A percentile compares a stretch with the other conserved stretches of the same genome.
phyloP scores from a whole-genome alignment of 2,329 filamentous ascomycete genomes.

The Trichoderma asperellum region DNA sequence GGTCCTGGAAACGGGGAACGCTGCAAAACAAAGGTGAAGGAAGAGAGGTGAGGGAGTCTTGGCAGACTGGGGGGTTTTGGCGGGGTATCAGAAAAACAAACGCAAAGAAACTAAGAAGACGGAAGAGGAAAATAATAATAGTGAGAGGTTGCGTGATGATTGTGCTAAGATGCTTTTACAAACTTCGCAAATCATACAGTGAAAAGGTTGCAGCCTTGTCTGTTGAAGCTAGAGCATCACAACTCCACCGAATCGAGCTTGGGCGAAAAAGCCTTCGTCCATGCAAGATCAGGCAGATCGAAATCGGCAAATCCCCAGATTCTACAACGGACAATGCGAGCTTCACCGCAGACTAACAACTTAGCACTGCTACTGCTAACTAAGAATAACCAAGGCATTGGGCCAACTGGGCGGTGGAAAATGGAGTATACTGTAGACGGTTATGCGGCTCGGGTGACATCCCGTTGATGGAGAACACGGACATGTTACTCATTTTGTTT shows the following conservation, averaged over 20 bases:
- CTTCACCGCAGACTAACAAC: not conserved
- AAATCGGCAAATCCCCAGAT: not conserved
- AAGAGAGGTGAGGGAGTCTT: not conserved
- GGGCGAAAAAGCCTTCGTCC: not conserved
- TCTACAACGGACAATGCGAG: not conserved
- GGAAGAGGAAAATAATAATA: not conserved
- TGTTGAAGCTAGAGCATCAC: not conserved
- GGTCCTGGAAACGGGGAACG: not conserved
- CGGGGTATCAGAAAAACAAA: not conserved
- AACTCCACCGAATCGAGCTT: not conserved
- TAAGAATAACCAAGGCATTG: not conserved
- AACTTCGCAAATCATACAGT: no score
- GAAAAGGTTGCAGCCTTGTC: not conserved
- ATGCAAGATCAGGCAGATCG: not conserved
- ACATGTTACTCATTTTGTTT: slow-evolving; percentile 19
- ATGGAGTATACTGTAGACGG: not conserved
- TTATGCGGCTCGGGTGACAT: slow-evolving; percentile 19
- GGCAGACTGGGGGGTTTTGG: not conserved
- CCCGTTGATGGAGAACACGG: slow-evolving; percentile 18
- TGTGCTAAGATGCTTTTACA: no score
- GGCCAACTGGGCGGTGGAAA: not conserved
- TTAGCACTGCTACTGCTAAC: not conserved
- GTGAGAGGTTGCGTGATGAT: not conserved
- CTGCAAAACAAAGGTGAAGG: not conserved
- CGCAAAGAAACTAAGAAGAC: not conserved